A percentile compares a stretch with the other conserved stretches of the same genome.
Evolutionary conservation across 129 eudicot genomes (phyloP).

Genomic region (Rutidosis leptorrhynchoides): DNA sequence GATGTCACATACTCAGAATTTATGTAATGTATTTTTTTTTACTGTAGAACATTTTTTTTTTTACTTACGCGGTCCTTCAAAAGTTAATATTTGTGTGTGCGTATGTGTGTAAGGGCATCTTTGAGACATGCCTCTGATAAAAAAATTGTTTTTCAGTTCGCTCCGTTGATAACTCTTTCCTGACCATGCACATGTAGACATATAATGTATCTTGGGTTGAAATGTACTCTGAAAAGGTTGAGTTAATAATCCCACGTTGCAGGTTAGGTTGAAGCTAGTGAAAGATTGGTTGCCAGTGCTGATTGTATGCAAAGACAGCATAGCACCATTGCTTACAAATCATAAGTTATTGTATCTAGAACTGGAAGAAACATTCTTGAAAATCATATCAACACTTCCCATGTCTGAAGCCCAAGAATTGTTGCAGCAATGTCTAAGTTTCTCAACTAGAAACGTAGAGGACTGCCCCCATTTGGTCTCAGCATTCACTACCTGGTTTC

Average conservation of each 20-base stretch:
- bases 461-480: constrained; percentile 86
- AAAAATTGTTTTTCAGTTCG: no score
- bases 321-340: constrained; percentile 46
- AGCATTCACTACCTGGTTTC: constrained; percentile 93
- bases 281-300: constrained; percentile 89
- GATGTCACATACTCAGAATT: neutral
- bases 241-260: constrained; percentile 22
- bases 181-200: neutral
- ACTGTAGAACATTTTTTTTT: no score
- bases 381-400: constrained; percentile 75
- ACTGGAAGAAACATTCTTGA: constrained; percentile 74
- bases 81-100: no score
- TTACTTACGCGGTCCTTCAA: no score
- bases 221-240: neutral
- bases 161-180: no score
- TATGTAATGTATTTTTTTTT: no score
- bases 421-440: constrained; percentile 84
- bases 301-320: constrained; percentile 67
- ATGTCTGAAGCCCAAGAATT: constrained; percentile 77
- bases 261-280: constrained; percentile 89
- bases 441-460: constrained; percentile 85
- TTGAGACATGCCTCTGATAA: no score
- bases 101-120: no score
- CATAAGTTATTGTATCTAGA: constrained; percentile 55
- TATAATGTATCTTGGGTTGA: neutral